These are phyloP conservation scores for Collybiopsis luxurians DNA, from an alignment of 768 basidiomycete species.

Conservation along the genomic window DNA sequence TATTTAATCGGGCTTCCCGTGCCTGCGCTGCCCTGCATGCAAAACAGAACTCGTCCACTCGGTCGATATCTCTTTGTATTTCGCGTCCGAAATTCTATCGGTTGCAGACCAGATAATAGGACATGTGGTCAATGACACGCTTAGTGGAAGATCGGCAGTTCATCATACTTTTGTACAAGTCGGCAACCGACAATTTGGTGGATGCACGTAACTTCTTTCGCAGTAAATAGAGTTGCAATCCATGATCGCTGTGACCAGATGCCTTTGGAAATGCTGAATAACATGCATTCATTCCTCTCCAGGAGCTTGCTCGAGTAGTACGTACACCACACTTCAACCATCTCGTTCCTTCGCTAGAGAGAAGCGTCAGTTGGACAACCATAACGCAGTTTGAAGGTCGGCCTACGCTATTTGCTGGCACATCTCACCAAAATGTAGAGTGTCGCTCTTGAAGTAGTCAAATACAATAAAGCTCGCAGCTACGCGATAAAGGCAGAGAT, in stretches of 20 bases:
- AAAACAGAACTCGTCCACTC: slow-evolving; percentile 69
- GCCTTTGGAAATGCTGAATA: slow-evolving; percentile 74
- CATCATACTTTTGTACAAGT: slow-evolving; percentile 56
- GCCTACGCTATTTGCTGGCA: slow-evolving; percentile 77
- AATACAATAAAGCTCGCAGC: too few species aligned
- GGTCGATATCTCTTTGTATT: slow-evolving; percentile 66
- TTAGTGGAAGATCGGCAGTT: not conserved
- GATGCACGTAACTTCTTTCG: slow-evolving; percentile 62
- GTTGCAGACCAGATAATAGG: slow-evolving; percentile 6
- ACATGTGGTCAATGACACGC: too few species aligned
- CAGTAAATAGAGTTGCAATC: slow-evolving; percentile 69
- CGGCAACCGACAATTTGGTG: slow-evolving; percentile 49
- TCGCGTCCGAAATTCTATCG: slow-evolving; percentile 64
- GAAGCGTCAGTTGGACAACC: slow-evolving; percentile 12
- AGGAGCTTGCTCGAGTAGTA: not conserved
- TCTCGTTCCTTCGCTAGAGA: slow-evolving; percentile 66
- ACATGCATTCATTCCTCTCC: slow-evolving; percentile 6
- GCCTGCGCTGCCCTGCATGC: slow-evolving; percentile 59
- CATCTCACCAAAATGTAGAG: too few species aligned
- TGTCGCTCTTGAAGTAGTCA: too few species aligned
- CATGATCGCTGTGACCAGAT: slow-evolving; percentile 67
- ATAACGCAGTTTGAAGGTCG: not conserved
- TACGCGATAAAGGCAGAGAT: too few species aligned
- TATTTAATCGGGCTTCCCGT: slow-evolving; percentile 17
- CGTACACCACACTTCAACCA: slow-evolving; percentile 71